A percentile compares a stretch with the other conserved stretches of the same genome.
Conservation (phyloP, 805 yeast species). For the Candida odintsovae region DNA sequence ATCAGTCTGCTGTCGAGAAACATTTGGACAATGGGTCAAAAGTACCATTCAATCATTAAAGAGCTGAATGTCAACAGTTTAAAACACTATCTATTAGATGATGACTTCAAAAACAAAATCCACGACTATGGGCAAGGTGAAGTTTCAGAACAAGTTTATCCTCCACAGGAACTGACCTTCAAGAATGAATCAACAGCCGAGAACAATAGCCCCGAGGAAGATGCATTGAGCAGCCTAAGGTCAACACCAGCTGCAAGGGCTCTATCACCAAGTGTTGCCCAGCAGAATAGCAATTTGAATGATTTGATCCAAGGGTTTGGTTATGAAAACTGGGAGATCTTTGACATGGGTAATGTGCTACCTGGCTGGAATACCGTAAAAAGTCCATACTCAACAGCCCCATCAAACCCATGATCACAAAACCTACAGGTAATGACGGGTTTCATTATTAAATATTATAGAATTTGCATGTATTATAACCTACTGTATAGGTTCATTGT, state of each 20-base stretch:
- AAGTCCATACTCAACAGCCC: not conserved
- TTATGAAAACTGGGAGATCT: conserved; percentile 7
- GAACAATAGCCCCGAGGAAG: not conserved
- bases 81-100: conserved; percentile 5
- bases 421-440: not conserved
- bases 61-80: conserved; percentile 5
- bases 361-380: conserved; percentile 6
- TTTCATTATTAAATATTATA: not conserved
- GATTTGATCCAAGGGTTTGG: conserved; percentile 7
- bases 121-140: conserved; percentile 13
- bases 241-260: not conserved
- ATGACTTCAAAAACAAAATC: conserved; percentile 8
- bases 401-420: not conserved
- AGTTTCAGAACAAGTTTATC: conserved; percentile 3
- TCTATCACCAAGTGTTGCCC: not conserved
- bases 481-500: not conserved
- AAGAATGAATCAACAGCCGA: not conserved
- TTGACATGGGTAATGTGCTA: conserved; percentile 7
- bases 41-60: conserved; percentile 7
- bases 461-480: not conserved
- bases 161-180: not conserved
- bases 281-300: not conserved
- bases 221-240: not conserved
- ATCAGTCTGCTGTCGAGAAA: conserved; percentile 3
- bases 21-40: conserved; percentile 10